These are phyloP conservation scores for Apiospora rasikravindrae DNA, from an alignment of 2,329 filamentous ascomycete species.

Conservation along the genomic window DNA sequence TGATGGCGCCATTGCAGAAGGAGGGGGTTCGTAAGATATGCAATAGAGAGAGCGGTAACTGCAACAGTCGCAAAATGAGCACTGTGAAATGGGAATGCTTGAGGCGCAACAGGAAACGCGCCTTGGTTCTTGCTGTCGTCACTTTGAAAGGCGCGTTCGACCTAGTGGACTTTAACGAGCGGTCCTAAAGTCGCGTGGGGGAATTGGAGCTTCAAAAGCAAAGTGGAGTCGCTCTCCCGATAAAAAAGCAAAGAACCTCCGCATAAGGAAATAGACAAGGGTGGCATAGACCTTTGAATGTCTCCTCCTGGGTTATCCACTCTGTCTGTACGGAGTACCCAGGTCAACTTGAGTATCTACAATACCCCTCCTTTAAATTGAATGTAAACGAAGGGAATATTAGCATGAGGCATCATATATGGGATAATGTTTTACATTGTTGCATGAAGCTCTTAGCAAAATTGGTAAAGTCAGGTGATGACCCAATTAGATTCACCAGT, in stretches of 20 bases:
- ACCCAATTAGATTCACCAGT: too few species aligned
- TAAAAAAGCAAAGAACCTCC: not conserved
- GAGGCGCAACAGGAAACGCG: not conserved
- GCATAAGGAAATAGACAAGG: conserved; percentile 1
- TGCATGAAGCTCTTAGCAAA: too few species aligned
- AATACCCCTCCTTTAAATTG: not conserved
- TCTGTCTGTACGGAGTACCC: too few species aligned
- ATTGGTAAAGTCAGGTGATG: too few species aligned
- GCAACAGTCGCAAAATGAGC: not conserved
- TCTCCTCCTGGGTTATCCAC: too few species aligned
- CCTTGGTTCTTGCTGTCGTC: not conserved
- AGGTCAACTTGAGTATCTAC: too few species aligned
- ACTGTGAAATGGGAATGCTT: not conserved
- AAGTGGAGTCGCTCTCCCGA: not conserved
- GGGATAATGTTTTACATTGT: too few species aligned
- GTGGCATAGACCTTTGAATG: not conserved
- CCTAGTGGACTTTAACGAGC: not conserved
- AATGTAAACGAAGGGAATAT: too few species aligned
- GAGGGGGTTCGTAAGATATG: not conserved
- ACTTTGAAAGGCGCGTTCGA: not conserved
- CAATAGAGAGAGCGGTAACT: too few species aligned
- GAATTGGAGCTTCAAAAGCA: not conserved
- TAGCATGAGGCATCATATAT: too few species aligned
- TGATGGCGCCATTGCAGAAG: conserved; percentile 14
- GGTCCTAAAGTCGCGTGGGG: conserved; percentile 11